Percentiles rank a stretch among this genome's conserved stretches.
Conservation (phyloP, 2,329 filamentous ascomycete species). For the Neonectria punicea region DNA sequence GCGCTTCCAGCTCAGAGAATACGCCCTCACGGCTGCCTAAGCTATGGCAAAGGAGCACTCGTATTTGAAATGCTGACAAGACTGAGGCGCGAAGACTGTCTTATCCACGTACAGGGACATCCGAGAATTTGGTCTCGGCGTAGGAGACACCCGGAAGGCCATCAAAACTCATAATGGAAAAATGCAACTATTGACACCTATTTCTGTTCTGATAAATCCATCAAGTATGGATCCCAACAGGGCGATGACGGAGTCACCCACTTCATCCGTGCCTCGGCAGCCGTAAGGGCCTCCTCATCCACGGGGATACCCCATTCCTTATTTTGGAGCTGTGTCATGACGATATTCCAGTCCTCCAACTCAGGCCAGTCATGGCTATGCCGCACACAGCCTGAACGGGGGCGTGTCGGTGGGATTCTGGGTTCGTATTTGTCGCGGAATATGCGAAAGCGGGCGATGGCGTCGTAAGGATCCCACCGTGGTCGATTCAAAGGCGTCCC, state of each 20-base stretch:
- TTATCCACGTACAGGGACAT: too few relatives aligned
- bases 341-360: constrained; percentile 61
- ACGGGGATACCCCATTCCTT: background rate
- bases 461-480: constrained; percentile 1
- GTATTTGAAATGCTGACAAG: too few relatives aligned
- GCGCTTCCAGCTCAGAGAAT: too few relatives aligned
- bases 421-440: constrained; percentile 72
- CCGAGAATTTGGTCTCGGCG: background rate
- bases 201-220: background rate
- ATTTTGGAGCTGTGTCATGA: constrained; percentile 52
- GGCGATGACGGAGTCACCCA: constrained; percentile 3
- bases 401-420: constrained; percentile 71
- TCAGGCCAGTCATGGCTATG: constrained; percentile 49
- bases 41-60: too few relatives aligned
- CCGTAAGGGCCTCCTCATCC: constrained; percentile 1
- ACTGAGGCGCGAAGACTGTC: too few relatives aligned
- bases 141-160: background rate
- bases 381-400: constrained; percentile 50
- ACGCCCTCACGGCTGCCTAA: too few relatives aligned
- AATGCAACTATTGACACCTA: background rate
- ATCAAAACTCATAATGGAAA: background rate
- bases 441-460: constrained; percentile 56
- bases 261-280: background rate
- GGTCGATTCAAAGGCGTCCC: constrained; percentile 3
- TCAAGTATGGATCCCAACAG: background rate